Evolutionary conservation across 2,329 filamentous ascomycete genomes (phyloP).

Genomic region (Orbilia quercus): DNA sequence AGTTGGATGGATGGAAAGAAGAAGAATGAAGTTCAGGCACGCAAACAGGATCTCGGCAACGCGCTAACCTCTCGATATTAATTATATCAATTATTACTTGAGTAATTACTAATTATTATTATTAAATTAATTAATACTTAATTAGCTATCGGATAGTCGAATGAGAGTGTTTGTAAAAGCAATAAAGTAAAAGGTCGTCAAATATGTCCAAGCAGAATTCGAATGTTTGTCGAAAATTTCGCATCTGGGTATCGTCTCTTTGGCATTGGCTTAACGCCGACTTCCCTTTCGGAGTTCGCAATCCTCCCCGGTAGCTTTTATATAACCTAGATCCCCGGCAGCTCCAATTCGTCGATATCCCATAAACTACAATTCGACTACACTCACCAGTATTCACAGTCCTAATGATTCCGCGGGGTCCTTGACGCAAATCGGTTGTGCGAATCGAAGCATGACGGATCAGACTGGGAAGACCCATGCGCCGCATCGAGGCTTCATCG

Average conservation of each 20-base stretch:
- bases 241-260: slow-evolving; percentile 27
- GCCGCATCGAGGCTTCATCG: slow-evolving; percentile 95
- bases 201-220: background rate
- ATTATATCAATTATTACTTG: too few relatives aligned
- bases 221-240: slow-evolving; percentile 19
- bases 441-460: slow-evolving; percentile 33
- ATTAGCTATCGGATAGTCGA: too few relatives aligned
- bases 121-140: too few relatives aligned
- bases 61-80: too few relatives aligned
- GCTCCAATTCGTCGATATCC: too few relatives aligned
- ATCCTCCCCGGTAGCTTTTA: slow-evolving; percentile 19
- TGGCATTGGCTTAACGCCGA: background rate
- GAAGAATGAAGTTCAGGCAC: background rate
- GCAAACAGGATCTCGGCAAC: background rate
- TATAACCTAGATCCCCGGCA: too few relatives aligned
- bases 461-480: slow-evolving; percentile 62
- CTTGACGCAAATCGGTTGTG: background rate
- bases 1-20: background rate
- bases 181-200: too few relatives aligned
- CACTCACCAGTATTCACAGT: background rate
- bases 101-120: too few relatives aligned
- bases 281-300: slow-evolving; percentile 9
- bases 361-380: too few relatives aligned
- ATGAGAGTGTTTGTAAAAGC: too few relatives aligned
- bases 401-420: background rate